Evolutionary conservation across 2,329 filamentous ascomycete species (phyloP).

Genomic region (Clarireedia homoeocarpa): DNA sequence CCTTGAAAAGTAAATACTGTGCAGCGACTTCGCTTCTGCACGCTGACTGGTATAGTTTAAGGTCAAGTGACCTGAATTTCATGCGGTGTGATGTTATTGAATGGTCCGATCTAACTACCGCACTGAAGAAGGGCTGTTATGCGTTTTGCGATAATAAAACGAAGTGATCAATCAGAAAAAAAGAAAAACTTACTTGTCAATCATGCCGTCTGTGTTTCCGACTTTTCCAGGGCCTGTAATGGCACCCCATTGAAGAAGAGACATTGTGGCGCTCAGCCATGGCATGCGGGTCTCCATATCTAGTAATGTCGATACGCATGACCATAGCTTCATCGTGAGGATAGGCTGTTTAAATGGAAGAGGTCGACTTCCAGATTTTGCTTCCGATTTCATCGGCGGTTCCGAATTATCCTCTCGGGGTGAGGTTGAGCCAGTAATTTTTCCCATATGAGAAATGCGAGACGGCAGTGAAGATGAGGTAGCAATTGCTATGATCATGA

Average conservation of each 20-base stretch:
- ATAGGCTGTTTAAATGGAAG: slow-evolving; percentile 35
- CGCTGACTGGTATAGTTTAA: slow-evolving; percentile 23
- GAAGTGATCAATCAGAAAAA: slow-evolving; percentile 12
- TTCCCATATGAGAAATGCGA: slow-evolving; percentile 33
- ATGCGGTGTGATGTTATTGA: slow-evolving; percentile 10
- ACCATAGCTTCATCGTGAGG: slow-evolving; percentile 69
- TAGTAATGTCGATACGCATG: slow-evolving; percentile 62
- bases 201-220: slow-evolving; percentile 64
- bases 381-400: slow-evolving; percentile 12
- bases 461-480: slow-evolving; percentile 60
- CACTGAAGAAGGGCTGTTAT: slow-evolving; percentile 5
- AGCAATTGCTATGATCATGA: slow-evolving; percentile 55
- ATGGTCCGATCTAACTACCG: slow-evolving; percentile 9
- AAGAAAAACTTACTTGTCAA: slow-evolving; percentile 67
- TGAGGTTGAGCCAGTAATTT: slow-evolving; percentile 17
- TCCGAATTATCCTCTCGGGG: slow-evolving; percentile 20
- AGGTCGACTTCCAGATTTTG: slow-evolving; percentile 10
- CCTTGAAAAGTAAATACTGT: slow-evolving; percentile 13
- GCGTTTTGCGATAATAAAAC: background rate
- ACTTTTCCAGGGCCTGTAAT: slow-evolving; percentile 68
- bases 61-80: slow-evolving; percentile 43
- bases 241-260: slow-evolving; percentile 67
- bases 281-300: slow-evolving; percentile 79
- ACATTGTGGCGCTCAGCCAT: slow-evolving; percentile 72
- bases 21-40: slow-evolving; percentile 22